Conservation (phyloP, 768 basidiomycete species). For the Tremella fuciformis region DNA sequence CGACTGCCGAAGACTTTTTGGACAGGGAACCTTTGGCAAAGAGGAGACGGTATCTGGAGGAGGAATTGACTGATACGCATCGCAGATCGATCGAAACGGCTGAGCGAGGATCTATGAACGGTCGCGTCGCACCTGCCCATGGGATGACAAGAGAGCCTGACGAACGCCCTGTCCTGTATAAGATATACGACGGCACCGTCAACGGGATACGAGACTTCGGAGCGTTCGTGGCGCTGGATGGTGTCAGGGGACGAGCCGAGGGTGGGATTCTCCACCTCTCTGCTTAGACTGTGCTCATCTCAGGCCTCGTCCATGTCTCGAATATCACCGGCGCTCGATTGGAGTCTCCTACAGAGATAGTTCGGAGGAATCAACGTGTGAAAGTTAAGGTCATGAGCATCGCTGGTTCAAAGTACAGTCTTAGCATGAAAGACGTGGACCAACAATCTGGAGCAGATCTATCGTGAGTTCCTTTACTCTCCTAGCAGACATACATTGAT, state of each 20-base stretch:
- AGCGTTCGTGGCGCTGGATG: constrained; percentile 87
- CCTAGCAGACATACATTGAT: not conserved
- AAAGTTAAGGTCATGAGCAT: constrained; percentile 97
- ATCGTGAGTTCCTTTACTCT: constrained; percentile 53
- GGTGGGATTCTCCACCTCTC: constrained; percentile 57
- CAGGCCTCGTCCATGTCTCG: constrained; percentile 97
- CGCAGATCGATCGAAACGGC: constrained; percentile 16
- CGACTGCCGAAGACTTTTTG: constrained; percentile 51
- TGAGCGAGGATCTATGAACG: constrained; percentile 41
- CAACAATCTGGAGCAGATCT: constrained; percentile 84
- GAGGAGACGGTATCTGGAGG: constrained; percentile 59
- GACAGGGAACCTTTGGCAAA: constrained; percentile 57
- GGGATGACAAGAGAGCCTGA: constrained; percentile 58
- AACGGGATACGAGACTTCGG: constrained; percentile 90
- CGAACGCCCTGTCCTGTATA: constrained; percentile 82
- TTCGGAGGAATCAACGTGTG: constrained; percentile 77
- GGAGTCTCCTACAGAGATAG: constrained; percentile 79
- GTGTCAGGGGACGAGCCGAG: constrained; percentile 78
- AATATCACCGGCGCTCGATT: constrained; percentile 78
- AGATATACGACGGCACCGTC: constrained; percentile 87
- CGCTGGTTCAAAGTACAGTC: constrained; percentile 71
- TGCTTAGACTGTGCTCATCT: constrained; percentile 1
- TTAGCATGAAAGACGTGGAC: constrained; percentile 99
- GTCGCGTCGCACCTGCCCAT: not conserved
- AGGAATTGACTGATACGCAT: constrained; percentile 9